Evolutionary conservation across 148 eudicot genomes (phyloP).

Genomic region (Diospyros kaki): DNA sequence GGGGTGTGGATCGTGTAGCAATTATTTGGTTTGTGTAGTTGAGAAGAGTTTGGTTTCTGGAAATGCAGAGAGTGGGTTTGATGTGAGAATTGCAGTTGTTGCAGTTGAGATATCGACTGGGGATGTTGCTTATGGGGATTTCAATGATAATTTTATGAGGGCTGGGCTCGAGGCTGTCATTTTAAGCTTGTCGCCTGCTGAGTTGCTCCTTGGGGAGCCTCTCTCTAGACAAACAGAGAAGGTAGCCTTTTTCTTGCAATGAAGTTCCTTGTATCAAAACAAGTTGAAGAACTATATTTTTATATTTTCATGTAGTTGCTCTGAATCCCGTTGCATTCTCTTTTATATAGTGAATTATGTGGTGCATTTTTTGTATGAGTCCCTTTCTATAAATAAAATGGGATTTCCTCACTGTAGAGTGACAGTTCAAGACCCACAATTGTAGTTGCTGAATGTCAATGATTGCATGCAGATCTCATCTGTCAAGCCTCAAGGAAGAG

Average conservation of each 20-base stretch:
- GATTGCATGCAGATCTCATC: no score
- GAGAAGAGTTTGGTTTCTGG: conserved; percentile 38
- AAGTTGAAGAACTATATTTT: background rate
- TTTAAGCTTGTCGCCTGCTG: conserved; percentile 76
- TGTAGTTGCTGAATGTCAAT: background rate
- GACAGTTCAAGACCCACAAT: background rate
- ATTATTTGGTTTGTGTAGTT: conserved; percentile 80
- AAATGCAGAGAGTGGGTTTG: conserved; percentile 41
- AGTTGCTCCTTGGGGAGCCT: conserved; percentile 73
- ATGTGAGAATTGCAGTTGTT: conserved; percentile 72
- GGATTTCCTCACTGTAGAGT: background rate
- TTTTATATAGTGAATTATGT: background rate
- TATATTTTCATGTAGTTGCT: background rate
- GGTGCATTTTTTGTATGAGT: background rate
- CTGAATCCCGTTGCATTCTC: background rate
- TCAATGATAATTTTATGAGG: conserved; percentile 79
- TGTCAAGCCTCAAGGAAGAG: no score
- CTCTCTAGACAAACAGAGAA: conserved; percentile 78
- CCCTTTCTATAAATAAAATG: background rate
- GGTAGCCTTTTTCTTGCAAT: conserved; percentile 37
- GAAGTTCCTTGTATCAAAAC: background rate
- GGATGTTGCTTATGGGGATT: conserved; percentile 83
- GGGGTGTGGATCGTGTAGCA: conserved; percentile 59
- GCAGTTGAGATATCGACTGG: conserved; percentile 90
- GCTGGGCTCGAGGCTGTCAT: conserved; percentile 68